These are phyloP conservation scores for Pyrenochaeta sp. DNA, from an alignment of 2,329 filamentous ascomycete species.

Conservation along the genomic window DNA sequence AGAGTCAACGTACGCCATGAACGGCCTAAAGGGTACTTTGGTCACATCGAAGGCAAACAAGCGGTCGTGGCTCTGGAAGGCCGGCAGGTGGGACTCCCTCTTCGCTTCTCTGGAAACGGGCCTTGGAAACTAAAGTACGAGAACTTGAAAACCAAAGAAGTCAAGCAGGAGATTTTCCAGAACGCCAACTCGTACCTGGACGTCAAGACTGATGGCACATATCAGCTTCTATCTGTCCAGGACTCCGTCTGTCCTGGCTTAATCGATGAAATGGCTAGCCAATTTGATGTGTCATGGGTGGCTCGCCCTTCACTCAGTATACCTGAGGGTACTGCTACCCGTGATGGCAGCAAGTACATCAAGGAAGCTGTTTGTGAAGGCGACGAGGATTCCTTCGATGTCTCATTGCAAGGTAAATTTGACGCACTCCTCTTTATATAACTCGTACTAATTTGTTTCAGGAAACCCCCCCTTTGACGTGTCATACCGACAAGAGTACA, in stretches of 20 bases:
- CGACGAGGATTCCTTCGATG: constrained; percentile 87
- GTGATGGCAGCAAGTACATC: constrained; percentile 64
- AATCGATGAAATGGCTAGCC: constrained; percentile 75
- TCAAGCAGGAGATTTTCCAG: constrained; percentile 59
- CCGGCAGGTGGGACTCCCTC: constrained; percentile 75
- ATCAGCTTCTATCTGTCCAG: constrained; percentile 78
- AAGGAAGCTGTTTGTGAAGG: constrained; percentile 92
- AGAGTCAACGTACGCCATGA: constrained; percentile 89
- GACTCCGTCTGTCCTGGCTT: constrained; percentile 85
- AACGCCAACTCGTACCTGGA: constrained; percentile 73
- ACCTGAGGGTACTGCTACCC: constrained; percentile 68
- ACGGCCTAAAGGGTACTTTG: constrained; percentile 86
- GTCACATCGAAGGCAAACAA: constrained; percentile 81
- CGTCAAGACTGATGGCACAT: constrained; percentile 74
- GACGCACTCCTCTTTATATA: background rate
- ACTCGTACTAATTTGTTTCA: constrained; percentile 47
- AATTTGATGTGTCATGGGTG: constrained; percentile 86
- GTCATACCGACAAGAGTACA: constrained; percentile 80
- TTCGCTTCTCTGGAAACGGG: constrained; percentile 83
- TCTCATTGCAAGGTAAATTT: constrained; percentile 75
- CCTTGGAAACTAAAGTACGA: constrained; percentile 85
- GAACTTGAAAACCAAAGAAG: constrained; percentile 65
- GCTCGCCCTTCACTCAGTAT: constrained; percentile 77
- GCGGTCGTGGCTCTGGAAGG: constrained; percentile 79
- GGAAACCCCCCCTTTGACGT: constrained; percentile 83